Percentiles rank a stretch among this genome's conserved stretches.
These are phyloP conservation scores for Aleurites moluccanus DNA, from an alignment of 441 rosid species.

Conservation along the genomic window DNA sequence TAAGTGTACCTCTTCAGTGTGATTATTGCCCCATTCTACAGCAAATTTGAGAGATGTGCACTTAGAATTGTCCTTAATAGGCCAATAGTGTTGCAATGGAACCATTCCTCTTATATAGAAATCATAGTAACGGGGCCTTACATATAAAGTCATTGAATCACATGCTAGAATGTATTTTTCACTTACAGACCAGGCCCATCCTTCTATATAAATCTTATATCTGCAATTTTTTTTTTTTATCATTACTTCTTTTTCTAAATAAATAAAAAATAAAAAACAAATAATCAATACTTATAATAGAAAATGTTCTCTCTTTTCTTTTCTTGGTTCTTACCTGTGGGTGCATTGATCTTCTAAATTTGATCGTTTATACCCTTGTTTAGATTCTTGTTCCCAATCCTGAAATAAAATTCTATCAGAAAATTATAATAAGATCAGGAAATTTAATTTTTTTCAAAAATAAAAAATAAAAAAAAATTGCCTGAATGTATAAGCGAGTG, in stretches of 20 bases:
- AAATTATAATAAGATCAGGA: neutral
- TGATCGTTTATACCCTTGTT: slow-evolving; percentile 60
- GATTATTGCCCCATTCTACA: slow-evolving; percentile 77
- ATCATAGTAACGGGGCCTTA: slow-evolving; percentile 56
- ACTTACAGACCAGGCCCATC: slow-evolving; percentile 88
- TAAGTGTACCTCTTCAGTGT: slow-evolving; percentile 47
- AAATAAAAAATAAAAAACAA: neutral
- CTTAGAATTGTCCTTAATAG: slow-evolving; percentile 52
- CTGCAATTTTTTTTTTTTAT: slow-evolving; percentile 26
- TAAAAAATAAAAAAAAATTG: neutral
- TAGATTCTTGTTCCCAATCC: slow-evolving; percentile 62
- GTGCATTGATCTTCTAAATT: slow-evolving; percentile 60
- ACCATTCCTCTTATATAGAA: slow-evolving; percentile 65
- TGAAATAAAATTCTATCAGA: slow-evolving; percentile 22
- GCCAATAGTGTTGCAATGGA: slow-evolving; percentile 82
- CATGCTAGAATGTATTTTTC: slow-evolving; percentile 87
- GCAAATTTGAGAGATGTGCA: slow-evolving; percentile 72
- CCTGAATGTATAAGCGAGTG: slow-evolving; percentile 56
- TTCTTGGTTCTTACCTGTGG: slow-evolving; percentile 46
- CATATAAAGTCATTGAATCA: slow-evolving; percentile 57
- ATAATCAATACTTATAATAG: neutral
- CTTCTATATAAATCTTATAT: slow-evolving; percentile 83
- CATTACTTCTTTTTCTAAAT: neutral
- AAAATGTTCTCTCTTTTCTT: too few relatives aligned
- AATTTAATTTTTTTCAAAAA: too few relatives aligned